Evolutionary conservation across 192 early-diverging fungal genomes (phyloP).

Genomic region (Backusella tuberculispora): DNA sequence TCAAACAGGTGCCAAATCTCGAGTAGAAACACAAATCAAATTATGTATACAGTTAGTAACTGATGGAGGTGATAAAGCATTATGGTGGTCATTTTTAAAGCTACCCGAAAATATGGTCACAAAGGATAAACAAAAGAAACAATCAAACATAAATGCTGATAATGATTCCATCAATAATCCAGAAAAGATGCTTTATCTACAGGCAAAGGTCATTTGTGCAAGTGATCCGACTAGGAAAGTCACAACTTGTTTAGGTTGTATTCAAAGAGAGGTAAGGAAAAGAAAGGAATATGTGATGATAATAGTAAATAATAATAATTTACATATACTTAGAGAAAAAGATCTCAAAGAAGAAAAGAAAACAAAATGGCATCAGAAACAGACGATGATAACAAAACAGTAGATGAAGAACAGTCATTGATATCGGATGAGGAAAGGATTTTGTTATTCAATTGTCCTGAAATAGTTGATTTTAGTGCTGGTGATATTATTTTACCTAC

Average conservation of each 20-base stretch:
- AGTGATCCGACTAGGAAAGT: conserved; percentile 80
- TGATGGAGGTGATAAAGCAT: conserved; percentile 70
- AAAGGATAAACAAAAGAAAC: conserved; percentile 68
- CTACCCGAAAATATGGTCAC: conserved; percentile 88
- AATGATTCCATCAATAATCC: conserved; percentile 19
- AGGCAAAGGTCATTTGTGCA: conserved; percentile 84
- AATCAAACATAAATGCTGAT: conserved; percentile 26
- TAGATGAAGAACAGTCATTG: conserved; percentile 55
- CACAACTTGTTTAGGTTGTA: conserved; percentile 80
- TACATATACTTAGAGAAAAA: conserved; percentile 50
- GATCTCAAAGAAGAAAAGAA: conserved; percentile 65
- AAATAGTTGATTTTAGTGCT: conserved; percentile 85
- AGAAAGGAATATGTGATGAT: too few species aligned
- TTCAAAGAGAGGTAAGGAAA: conserved; percentile 73
- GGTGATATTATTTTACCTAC: conserved; percentile 91
- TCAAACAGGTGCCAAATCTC: conserved; percentile 71
- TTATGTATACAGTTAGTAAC: conserved; percentile 85
- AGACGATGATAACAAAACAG: conserved; percentile 11
- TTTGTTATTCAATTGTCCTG: conserved; percentile 89
- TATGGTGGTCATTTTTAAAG: conserved; percentile 81
- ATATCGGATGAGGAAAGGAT: conserved; percentile 79
- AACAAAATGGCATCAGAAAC: conserved; percentile 40
- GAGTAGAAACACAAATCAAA: conserved; percentile 95
- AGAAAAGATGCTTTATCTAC: conserved; percentile 65
- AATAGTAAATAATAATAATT: neutral